A percentile compares a stretch with the other conserved stretches of the same genome.
Evolutionary conservation across 768 basidiomycete genomes (phyloP).

Genomic region (Serendipita sp.): DNA sequence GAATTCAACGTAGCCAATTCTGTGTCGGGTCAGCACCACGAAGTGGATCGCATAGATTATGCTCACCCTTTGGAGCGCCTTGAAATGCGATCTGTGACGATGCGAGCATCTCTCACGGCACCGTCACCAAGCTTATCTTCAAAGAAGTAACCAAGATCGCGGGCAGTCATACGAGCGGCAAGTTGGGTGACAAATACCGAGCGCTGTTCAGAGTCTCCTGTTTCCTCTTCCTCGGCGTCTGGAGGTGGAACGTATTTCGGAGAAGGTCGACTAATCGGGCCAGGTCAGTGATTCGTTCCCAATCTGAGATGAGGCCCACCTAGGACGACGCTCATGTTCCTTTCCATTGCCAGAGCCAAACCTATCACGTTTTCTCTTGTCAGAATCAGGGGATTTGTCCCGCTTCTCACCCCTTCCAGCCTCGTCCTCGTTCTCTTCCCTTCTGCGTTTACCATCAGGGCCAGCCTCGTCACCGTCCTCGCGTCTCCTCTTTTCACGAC

Average conservation of each 20-base stretch:
- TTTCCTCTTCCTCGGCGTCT: slow-evolving; percentile 68
- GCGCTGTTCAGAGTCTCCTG: slow-evolving; percentile 94
- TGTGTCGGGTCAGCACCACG: slow-evolving; percentile 19
- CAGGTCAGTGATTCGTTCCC: background rate
- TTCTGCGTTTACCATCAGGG: slow-evolving; percentile 26
- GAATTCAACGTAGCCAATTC: slow-evolving; percentile 98
- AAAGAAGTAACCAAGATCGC: slow-evolving; percentile 97
- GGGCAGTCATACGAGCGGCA: slow-evolving; percentile 87
- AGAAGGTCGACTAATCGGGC: slow-evolving; percentile 41
- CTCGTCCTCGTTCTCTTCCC: slow-evolving; percentile 31
- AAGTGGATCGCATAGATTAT: background rate
- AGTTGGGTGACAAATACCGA: slow-evolving; percentile 98
- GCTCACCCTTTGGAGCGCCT: slow-evolving; percentile 93
- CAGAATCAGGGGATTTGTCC: slow-evolving; percentile 34
- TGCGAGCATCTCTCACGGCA: slow-evolving; percentile 85
- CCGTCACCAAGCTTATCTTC: slow-evolving; percentile 92
- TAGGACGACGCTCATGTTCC: slow-evolving; percentile 8
- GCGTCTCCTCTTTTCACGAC: slow-evolving; percentile 7
- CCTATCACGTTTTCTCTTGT: slow-evolving; percentile 29
- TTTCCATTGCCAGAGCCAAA: slow-evolving; percentile 2
- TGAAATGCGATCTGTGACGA: slow-evolving; percentile 89
- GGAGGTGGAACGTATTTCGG: slow-evolving; percentile 50
- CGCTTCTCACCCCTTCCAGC: slow-evolving; percentile 28
- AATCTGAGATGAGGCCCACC: background rate
- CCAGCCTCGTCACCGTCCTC: slow-evolving; percentile 8